Evolutionary conservation across 2,329 filamentous ascomycete genomes (phyloP), one percentile per base, ranked within the genome.

Genomic region (Pleoardoris graminearum): DNA sequence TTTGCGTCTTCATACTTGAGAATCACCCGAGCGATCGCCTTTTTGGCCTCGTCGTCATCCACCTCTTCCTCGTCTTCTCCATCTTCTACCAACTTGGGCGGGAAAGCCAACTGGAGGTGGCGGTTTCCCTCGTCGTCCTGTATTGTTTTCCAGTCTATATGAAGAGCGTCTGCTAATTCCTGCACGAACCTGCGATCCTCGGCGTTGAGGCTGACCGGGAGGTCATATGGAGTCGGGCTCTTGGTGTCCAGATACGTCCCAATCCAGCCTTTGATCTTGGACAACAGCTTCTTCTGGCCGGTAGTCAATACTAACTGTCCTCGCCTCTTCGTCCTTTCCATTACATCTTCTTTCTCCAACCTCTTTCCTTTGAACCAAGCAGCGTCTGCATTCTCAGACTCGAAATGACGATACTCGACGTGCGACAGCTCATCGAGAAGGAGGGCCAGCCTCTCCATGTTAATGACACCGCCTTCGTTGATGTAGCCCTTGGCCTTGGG

Each of bases 181-280:
- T 97, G 89, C 5, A 96, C 87, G 68, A 99, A 99, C 70, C 92
- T 93, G 55, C 94, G 88, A 74, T 99, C 93, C 29, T 86, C 86
- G 48, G 93, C 92, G 50, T 89, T 86, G 54, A 96, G 80, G 23
- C 82, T 81, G 2, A 81, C 72, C 16, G 91, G 85, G 7, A 99
- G 82, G 69, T 97, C 87, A 46, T 97, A 79, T 7, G 87, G 81
- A 23, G 61, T 55, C 29, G 65, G 58, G 32, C 71, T 66, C 25
- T 71, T 72, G 33, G 76, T 76, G 11, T 71, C 72, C 58, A 80
- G 75, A 50, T 89, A 84, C 62, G 87, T 87, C 48, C 85, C 85
- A 54, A 97, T 85, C 71, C 89, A 97, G 51, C 86, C 87, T 70
- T 92, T 91, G 56, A 97, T 86, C 62, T 85, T 83, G 62, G 86